phyloP scores from a whole-genome alignment of 371 early-diverging fungal genomes.

The Mucor indicus region DNA sequence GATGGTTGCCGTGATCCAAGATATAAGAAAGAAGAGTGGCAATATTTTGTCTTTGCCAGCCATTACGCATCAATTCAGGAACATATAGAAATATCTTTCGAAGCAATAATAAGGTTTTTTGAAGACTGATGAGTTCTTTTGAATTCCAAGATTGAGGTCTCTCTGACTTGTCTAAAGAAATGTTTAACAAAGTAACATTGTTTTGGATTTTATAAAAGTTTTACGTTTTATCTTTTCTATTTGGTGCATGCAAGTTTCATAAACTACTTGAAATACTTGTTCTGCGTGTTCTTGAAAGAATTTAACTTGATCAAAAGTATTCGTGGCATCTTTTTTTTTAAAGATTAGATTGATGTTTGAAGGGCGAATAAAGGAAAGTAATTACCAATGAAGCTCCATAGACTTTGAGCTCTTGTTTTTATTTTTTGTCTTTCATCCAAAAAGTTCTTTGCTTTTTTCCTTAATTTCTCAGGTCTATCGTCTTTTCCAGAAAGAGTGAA shows the following conservation, averaged over 20 bases:
- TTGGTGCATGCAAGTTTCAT: slow-evolving; percentile 67
- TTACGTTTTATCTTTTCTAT: slow-evolving; percentile 74
- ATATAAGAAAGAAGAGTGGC: slow-evolving; percentile 52
- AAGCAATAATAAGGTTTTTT: slow-evolving; percentile 62
- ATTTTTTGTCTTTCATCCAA: slow-evolving; percentile 76
- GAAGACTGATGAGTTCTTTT: slow-evolving; percentile 66
- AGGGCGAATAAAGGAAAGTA: background rate
- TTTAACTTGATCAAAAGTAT: slow-evolving; percentile 70
- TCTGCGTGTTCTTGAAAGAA: slow-evolving; percentile 80
- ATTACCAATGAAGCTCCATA: slow-evolving; percentile 71
- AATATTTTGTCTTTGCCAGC: slow-evolving; percentile 70
- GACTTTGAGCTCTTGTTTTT: slow-evolving; percentile 66
- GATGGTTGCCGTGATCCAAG: slow-evolving; percentile 66
- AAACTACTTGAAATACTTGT: slow-evolving; percentile 65
- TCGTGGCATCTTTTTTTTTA: slow-evolving; percentile 57
- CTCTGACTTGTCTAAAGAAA: slow-evolving; percentile 35
- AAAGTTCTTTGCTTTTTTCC: slow-evolving; percentile 73
- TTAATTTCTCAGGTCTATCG: slow-evolving; percentile 53
- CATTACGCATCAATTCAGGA: slow-evolving; percentile 67
- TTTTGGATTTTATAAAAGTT: background rate
- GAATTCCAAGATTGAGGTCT: slow-evolving; percentile 49
- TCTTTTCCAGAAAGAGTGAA: slow-evolving; percentile 40
- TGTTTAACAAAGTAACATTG: background rate
- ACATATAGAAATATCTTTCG: slow-evolving; percentile 68
- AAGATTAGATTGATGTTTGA: background rate